phyloP scores from a whole-genome alignment of 768 basidiomycete genomes.

The Favolaschia claudopus region DNA sequence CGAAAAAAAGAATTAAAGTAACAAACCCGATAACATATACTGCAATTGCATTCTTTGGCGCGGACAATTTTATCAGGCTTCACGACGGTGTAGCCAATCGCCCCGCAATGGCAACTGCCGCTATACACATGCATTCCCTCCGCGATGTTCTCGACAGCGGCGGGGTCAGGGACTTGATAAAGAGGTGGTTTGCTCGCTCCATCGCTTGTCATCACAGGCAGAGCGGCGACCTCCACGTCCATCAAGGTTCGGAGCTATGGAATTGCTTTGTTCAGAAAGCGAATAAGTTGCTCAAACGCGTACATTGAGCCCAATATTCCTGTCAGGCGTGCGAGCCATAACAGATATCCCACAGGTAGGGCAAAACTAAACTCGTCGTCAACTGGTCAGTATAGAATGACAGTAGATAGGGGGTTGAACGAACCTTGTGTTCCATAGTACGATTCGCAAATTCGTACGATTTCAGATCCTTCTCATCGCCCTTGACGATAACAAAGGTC shows the following conservation, averaged over 20 bases:
- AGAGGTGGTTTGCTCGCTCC: background rate
- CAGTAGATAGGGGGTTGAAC: background rate
- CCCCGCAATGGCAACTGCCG: conserved; percentile 26
- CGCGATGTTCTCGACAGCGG: background rate
- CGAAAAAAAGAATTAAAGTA: background rate
- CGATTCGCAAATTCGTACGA: conserved; percentile 18
- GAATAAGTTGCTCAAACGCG: background rate
- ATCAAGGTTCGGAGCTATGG: conserved; percentile 4
- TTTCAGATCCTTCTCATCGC: conserved; percentile 15
- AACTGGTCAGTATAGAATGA: background rate
- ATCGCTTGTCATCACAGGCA: background rate
- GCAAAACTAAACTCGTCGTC: conserved; percentile 6
- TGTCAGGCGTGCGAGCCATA: background rate
- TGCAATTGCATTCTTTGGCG: conserved; percentile 19
- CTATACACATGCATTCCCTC: conserved; percentile 8
- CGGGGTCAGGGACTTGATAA: conserved; percentile 9
- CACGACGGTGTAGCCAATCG: conserved; percentile 7
- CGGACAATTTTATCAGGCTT: background rate
- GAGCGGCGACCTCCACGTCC: background rate
- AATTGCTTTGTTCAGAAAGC: background rate
- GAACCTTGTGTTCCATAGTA: conserved; percentile 14
- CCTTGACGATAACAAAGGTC: conserved; percentile 11
- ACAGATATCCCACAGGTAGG: conserved; percentile 19
- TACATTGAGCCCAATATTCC: conserved; percentile 6
- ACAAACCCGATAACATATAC: conserved; percentile 17